phyloP scores from a whole-genome alignment of 306 rosid species.

The Inga oerstediana region DNA sequence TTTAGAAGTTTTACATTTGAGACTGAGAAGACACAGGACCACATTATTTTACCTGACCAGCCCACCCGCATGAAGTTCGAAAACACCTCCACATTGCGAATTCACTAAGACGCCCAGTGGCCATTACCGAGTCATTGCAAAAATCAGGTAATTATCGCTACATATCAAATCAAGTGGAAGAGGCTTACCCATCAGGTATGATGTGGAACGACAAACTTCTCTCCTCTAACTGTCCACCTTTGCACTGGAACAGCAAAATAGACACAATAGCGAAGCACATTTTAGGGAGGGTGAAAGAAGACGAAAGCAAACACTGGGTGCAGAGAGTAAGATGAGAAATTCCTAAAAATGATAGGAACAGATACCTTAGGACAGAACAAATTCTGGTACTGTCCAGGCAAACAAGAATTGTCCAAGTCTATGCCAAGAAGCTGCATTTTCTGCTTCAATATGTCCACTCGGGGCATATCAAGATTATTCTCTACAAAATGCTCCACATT shows the following conservation, averaged over 20 bases:
- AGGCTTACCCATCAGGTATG: slow-evolving; percentile 58
- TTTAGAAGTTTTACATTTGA: slow-evolving; percentile 15
- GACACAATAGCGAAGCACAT: slow-evolving; percentile 27
- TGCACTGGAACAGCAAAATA: slow-evolving; percentile 57
- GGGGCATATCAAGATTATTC: slow-evolving; percentile 32
- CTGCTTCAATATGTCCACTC: slow-evolving; percentile 58
- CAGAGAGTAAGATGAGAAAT: slow-evolving; percentile 8
- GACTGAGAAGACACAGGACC: slow-evolving; percentile 24
- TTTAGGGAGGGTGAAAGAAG: not conserved
- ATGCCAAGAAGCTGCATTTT: slow-evolving; percentile 73
- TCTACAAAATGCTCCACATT: slow-evolving; percentile 40
- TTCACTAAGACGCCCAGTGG: slow-evolving; percentile 48
- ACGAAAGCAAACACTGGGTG: slow-evolving; percentile 3
- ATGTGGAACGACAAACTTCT: slow-evolving; percentile 91
- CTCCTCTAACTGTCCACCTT: slow-evolving; percentile 73
- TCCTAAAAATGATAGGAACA: not conserved
- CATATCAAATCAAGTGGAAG: slow-evolving; percentile 23
- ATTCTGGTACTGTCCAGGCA: slow-evolving; percentile 66
- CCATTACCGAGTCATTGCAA: slow-evolving; percentile 31
- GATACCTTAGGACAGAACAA: slow-evolving; percentile 81
- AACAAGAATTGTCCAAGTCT: slow-evolving; percentile 49
- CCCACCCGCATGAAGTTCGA: slow-evolving; percentile 71
- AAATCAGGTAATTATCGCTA: not conserved
- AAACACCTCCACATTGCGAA: slow-evolving; percentile 97
- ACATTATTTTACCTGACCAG: slow-evolving; percentile 67